Conservation (phyloP, 2,329 filamentous ascomycete species). For the Zasmidium angulare region DNA sequence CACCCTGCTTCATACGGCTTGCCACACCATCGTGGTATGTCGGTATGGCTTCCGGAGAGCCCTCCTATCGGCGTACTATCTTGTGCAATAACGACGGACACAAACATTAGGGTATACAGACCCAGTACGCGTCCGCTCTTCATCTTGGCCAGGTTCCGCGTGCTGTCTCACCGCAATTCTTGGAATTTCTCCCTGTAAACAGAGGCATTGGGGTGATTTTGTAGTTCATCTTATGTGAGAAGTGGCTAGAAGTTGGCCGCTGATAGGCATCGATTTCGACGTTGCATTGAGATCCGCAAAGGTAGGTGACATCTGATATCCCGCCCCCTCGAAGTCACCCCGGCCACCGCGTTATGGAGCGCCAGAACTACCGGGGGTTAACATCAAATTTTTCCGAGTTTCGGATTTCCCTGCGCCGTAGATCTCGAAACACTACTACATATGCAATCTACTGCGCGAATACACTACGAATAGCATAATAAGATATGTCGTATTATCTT, state of each 20-base stretch:
- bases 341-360: neutral
- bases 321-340: neutral
- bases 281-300: neutral
- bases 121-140: neutral
- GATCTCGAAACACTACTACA: no score
- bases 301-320: neutral
- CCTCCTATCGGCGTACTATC: constrained; percentile 20
- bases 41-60: constrained; percentile 31
- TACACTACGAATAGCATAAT: no score
- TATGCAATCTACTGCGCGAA: no score
- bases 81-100: neutral
- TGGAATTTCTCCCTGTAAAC: no score
- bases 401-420: no score
- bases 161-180: neutral
- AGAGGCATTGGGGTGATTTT: no score
- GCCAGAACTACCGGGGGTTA: no score
- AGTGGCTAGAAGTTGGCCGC: neutral
- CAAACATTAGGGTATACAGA: neutral
- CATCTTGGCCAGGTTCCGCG: neutral
- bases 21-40: constrained; percentile 51
- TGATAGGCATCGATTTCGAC: neutral
- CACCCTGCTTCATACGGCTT: constrained; percentile 43
- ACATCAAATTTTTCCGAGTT: no score
- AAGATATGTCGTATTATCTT: no score
- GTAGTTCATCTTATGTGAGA: neutral